Conservation (phyloP, 495 filamentous ascomycete species). For the Polyplosphaeria fusca region DNA sequence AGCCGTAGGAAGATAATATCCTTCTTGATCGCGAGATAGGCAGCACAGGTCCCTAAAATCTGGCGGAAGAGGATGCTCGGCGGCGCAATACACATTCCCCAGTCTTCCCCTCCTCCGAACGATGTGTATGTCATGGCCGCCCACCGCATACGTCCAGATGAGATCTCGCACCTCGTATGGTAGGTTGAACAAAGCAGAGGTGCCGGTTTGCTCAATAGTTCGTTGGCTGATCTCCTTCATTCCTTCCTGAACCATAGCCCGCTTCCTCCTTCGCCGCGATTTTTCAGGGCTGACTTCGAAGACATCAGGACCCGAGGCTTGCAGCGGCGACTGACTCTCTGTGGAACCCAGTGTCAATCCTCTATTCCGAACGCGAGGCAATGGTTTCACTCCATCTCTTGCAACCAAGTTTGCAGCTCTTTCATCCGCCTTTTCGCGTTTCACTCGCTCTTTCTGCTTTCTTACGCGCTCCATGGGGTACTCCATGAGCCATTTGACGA, state of each 20-base stretch:
- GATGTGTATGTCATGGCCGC: conserved; percentile 18
- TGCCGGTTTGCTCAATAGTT: neutral
- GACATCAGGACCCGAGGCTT: too few relatives aligned
- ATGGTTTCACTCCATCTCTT: neutral
- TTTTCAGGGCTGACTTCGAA: neutral
- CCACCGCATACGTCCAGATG: conserved; percentile 4
- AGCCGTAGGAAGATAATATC: conserved; percentile 3
- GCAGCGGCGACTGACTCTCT: neutral
- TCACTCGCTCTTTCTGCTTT: neutral
- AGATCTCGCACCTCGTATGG: neutral
- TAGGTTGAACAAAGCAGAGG: neutral
- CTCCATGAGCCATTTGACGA: too few relatives aligned
- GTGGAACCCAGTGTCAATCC: neutral
- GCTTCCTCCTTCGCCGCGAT: neutral
- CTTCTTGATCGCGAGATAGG: neutral
- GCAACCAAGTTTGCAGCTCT: too few relatives aligned
- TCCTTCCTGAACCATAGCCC: neutral
- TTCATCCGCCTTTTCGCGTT: neutral
- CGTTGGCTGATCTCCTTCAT: neutral
- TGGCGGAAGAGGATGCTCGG: neutral
- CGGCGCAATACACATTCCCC: neutral
- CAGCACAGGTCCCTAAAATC: neutral
- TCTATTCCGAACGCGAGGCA: neutral
- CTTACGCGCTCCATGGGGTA: too few relatives aligned
- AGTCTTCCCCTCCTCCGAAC: neutral